Base-by-base conservation (phyloP, 2,329 filamentous ascomycete species). In the Cordyceps tenuipes region DNA sequence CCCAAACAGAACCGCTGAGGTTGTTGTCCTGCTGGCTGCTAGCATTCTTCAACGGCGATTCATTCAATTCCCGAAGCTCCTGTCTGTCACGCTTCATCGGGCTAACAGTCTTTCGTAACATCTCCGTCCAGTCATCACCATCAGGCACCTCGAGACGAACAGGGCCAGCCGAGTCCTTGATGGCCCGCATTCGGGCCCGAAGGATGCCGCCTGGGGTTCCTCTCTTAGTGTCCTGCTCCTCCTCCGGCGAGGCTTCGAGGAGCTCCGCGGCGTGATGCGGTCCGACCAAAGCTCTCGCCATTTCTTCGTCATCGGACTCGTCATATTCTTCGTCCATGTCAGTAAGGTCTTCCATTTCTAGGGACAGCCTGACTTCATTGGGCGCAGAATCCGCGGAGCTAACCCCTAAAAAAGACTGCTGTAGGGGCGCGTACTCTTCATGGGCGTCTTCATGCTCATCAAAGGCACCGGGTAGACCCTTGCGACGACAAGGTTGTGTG, bases 91-190 rank as follows among this genome's bases (percentile, higher is more conserved):
- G 88, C 77, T 97, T 97, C 69, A 90, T 86, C 6, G 94, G 93
- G 68, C 91, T 96, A 66, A 97, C 91, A 6, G 94, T 97, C 66
- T 91, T 91, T 71, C 91, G 90, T 64, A 99, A 80, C 77, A 97
- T 92, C 66, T 94, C 89, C 66, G 91, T 88, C 94, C 94, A 99
- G 71, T 96, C 89, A 62, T 92, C 90, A 58, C 87, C 89, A 64
- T 83, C 81, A 41, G 82, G 78, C 62, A 88, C 82, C 64, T 85
- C 82, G 57, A 84, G 76, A 65, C 80, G 83, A 26, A 81, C 71
- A 26, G 85, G 84, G 31, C 82, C 82, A 62, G 75, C 78, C 21
- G 81, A 81, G 63, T 79, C 80, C 72, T 85, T 86, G 68, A 83
- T 76, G 43, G 83, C 83, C 69, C 83, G 82, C 79, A 86, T 81